A percentile compares a stretch with the other conserved stretches of the same genome.
These are phyloP conservation scores for Neurospora tetrasperma DNA, from an alignment of 495 filamentous ascomycete genomes.

Conservation along the genomic window DNA sequence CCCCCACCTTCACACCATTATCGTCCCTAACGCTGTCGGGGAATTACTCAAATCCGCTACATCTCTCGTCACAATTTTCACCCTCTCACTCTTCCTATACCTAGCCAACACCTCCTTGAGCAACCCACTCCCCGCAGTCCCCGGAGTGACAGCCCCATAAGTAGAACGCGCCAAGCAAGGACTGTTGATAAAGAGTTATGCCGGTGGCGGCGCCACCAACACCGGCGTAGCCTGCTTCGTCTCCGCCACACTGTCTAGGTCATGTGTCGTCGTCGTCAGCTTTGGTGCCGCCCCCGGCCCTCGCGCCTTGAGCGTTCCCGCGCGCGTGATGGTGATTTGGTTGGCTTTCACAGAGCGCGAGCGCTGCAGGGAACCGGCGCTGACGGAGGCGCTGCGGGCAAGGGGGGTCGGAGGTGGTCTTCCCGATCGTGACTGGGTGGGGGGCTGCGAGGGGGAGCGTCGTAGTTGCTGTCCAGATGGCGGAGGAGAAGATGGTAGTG, in stretches of 20 bases:
- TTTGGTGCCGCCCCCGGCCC: slow-evolving; percentile 12
- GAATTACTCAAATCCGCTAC: neutral
- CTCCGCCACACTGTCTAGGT: slow-evolving; percentile 24
- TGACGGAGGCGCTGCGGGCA: slow-evolving; percentile 2
- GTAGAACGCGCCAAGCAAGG: neutral
- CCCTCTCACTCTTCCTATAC: neutral
- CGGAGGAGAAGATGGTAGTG: neutral
- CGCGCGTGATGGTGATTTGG: slow-evolving; percentile 1
- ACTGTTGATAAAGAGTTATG: neutral
- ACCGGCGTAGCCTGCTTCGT: slow-evolving; percentile 28
- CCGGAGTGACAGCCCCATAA: neutral
- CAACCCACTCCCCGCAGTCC: neutral
- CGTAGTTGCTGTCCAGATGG: slow-evolving; percentile 23
- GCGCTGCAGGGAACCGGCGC: slow-evolving; percentile 4
- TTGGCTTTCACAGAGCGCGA: slow-evolving; percentile 4
- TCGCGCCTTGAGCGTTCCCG: neutral
- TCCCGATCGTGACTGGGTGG: slow-evolving; percentile 14
- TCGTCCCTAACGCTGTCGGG: neutral
- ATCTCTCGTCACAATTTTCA: neutral
- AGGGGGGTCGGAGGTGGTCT: slow-evolving; percentile 2
- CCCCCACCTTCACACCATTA: neutral
- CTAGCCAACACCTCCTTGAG: neutral
- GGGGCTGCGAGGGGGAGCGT: slow-evolving; percentile 38
- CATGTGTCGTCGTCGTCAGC: slow-evolving; percentile 12
- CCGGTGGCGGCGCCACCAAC: slow-evolving; percentile 18